phyloP scores from a whole-genome alignment of 2,329 filamentous ascomycete species.

The Pseudogymnoascus sp. region DNA sequence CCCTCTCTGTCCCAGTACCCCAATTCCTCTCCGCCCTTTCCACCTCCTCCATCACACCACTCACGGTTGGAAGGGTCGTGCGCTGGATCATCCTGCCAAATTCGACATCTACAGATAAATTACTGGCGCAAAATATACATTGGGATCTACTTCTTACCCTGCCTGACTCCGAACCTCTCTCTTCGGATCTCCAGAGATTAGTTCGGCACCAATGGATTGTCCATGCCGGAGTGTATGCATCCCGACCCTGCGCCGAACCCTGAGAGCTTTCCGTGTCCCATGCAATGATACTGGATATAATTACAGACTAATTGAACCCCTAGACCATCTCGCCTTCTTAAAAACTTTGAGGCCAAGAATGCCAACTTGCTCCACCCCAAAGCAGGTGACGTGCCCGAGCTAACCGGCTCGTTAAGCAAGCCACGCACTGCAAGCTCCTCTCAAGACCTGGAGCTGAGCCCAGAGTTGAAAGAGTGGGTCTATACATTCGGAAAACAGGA shows the following conservation, averaged over 20 bases:
- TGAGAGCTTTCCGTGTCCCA: not conserved
- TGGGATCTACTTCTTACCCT: conserved; percentile 45
- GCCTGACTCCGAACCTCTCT: conserved; percentile 24
- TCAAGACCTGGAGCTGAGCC: conserved; percentile 47
- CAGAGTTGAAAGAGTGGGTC: conserved; percentile 45
- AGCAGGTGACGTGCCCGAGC: conserved; percentile 27
- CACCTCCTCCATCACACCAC: conserved; percentile 29
- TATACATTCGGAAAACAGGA: conserved; percentile 26
- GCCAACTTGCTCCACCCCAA: conserved; percentile 32
- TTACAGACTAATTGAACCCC: not conserved
- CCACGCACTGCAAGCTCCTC: conserved; percentile 28
- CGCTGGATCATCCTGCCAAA: conserved; percentile 44
- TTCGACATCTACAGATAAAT: conserved; percentile 31
- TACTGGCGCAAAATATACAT: conserved; percentile 31
- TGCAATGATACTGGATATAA: not conserved
- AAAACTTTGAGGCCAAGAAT: conserved; percentile 33
- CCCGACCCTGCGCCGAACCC: not conserved
- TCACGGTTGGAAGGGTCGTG: conserved; percentile 36
- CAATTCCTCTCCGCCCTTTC: conserved; percentile 36
- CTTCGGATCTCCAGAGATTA: conserved; percentile 21
- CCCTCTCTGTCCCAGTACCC: conserved; percentile 31
- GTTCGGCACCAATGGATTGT: conserved; percentile 31
- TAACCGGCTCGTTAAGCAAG: conserved; percentile 30
- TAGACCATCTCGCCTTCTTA: conserved; percentile 33
- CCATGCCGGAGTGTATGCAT: conserved; percentile 32